Evolutionary conservation across 2,329 filamentous ascomycete species (phyloP), one percentile per base, ranked within the genome.

Genomic region (Hymenoscyphus linearis): DNA sequence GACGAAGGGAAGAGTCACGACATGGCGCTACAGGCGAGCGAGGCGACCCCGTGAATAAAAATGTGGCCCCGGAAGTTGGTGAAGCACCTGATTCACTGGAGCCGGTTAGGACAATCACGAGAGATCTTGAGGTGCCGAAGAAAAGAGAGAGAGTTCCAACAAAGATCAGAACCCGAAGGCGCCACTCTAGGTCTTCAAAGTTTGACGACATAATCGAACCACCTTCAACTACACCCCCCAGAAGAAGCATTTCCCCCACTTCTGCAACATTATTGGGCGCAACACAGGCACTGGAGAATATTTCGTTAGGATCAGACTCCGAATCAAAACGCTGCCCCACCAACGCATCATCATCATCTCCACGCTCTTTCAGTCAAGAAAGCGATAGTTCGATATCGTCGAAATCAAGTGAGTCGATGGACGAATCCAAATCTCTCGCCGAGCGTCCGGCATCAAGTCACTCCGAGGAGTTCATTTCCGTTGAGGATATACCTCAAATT

Each of bases 101-200:
- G 63, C 35, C 58, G 58, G 60, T 58, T n/a, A 61, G 65, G 31
- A 27, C 25, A 27, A 22, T 25, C 52, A 60, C 60, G 59, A 59
- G 37, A 7, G 13, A 26, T 37, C 53, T 36, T 36, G 68, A 53
- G 55, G 61, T 56, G n/a, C 55, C 60, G 22, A 59, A 52, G 58
- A 64, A 64, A 40, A 65, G 64, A 65, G 70, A 71, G 60, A 68
- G 67, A 65, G 70, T 68, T 40, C 66, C 66, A 64, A 61, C 66
- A 16, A 72, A 69, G 58, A 64, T 72, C 16, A 73, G 69, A 63
- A 67, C 62, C 57, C 66, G 70, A 60, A 66, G 67, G 31, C 68
- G 67, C 14, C 63, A 61, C 61, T 68, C 68, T 3, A 69, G 66
- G 14, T 58, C n/a, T n/a, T n/a, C 64, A 12, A 57, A 36, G 47